Evolutionary conservation across 805 yeast genomes (phyloP).

Genomic region (Priceomyces fermenticarens): DNA sequence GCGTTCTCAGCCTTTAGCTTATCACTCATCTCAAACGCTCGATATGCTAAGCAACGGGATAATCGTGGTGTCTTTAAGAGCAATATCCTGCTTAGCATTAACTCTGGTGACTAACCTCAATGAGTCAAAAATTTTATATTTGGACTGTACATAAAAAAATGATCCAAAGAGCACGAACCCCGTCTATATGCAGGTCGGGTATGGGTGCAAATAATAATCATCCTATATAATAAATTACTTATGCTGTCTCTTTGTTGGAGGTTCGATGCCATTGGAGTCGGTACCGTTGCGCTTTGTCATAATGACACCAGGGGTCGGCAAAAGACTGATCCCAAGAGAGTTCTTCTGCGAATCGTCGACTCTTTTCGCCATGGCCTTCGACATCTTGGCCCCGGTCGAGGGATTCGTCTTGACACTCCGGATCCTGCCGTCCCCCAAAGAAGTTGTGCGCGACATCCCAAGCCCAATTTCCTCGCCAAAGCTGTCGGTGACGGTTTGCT

Average conservation of each 20-base stretch:
- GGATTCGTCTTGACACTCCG: slow-evolving; percentile 33
- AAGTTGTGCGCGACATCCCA: slow-evolving; percentile 56
- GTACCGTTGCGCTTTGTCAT: no score
- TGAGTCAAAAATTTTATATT: slow-evolving; percentile 1
- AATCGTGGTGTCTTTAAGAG: slow-evolving; percentile 5
- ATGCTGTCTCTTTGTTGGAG: no score
- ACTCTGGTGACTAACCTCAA: background rate
- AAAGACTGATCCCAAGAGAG: no score
- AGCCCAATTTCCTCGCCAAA: slow-evolving; percentile 82
- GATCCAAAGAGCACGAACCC: no score
- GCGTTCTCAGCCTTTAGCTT: slow-evolving; percentile 4
- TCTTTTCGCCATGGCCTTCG: slow-evolving; percentile 58
- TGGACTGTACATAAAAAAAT: no score
- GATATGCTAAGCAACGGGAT: background rate
- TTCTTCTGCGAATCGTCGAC: slow-evolving; percentile 17
- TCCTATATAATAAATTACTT: no score
- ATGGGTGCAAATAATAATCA: background rate
- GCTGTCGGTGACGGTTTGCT: slow-evolving; percentile 56
- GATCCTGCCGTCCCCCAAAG: slow-evolving; percentile 9
- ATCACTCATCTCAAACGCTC: slow-evolving; percentile 7
- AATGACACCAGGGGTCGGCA: no score
- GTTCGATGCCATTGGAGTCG: no score
- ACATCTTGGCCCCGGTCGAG: slow-evolving; percentile 55
- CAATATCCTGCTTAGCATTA: slow-evolving; percentile 15
- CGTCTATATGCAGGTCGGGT: background rate